phyloP scores from a whole-genome alignment of 1,284 basidiomycete genomes.

The Trichosporon ovoides region DNA sequence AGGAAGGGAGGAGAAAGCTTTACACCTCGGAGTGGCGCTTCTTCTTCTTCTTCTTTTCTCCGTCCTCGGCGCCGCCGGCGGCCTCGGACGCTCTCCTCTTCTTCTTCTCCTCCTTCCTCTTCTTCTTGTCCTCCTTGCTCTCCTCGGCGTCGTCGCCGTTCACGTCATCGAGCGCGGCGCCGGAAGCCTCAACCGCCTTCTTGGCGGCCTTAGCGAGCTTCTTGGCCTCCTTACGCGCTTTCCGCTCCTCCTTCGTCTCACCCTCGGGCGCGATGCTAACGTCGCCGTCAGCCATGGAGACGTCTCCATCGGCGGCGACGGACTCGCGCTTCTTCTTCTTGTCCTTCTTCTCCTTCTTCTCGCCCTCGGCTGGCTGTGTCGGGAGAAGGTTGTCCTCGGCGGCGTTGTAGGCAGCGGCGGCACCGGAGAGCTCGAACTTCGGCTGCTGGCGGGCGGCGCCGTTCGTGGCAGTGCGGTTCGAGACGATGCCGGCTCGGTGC shows the following conservation, averaged over 20 bases:
- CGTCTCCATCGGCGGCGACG: constrained; percentile 50
- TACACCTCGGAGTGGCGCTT: constrained; percentile 51
- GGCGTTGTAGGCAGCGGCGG: constrained; percentile 66
- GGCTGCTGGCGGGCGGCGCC: constrained; percentile 58
- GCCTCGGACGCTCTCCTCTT: constrained; percentile 51
- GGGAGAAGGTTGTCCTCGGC: constrained; percentile 66
- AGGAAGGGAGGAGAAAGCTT: background rate
- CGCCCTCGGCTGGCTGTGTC: constrained; percentile 69
- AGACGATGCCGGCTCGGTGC: constrained; percentile 65
- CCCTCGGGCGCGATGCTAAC: constrained; percentile 49
- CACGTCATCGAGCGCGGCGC: background rate
- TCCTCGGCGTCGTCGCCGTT: constrained; percentile 17
- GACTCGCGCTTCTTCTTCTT: constrained; percentile 63
- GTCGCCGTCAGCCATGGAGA: constrained; percentile 45
- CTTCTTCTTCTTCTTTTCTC: constrained; percentile 62
- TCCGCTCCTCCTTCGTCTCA: constrained; percentile 50
- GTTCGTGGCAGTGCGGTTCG: constrained; percentile 57
- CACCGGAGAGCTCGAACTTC: constrained; percentile 71
- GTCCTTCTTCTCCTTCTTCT: constrained; percentile 67
- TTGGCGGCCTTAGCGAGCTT: constrained; percentile 45
- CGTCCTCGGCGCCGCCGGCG: constrained; percentile 46
- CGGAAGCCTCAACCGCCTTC: constrained; percentile 22
- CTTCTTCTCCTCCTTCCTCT: constrained; percentile 52
- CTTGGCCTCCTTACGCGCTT: constrained; percentile 60
- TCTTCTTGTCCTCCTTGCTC: constrained; percentile 19